Evolutionary conservation across 2,329 filamentous ascomycete species (phyloP), one percentile per base, ranked within the genome.

Genomic region (Elsinoe arachidis): DNA sequence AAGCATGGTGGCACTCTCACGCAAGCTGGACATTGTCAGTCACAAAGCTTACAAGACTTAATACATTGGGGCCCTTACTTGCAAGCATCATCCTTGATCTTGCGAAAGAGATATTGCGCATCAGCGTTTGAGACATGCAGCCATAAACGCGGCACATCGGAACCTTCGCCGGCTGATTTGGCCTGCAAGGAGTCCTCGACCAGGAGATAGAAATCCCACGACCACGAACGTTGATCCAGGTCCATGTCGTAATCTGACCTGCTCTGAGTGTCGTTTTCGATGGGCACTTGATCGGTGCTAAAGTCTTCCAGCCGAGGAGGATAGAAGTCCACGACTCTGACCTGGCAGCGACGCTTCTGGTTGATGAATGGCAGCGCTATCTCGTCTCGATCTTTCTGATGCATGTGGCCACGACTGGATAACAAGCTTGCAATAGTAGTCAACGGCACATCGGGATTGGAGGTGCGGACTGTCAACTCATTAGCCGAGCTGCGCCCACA

Each of bases 121-220:
- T 79, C 74, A 4, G 69, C 58, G 57, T 79, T 85, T 55, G 84
- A 79, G 1, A 96, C 85, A 5, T 87, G 74, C 2, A 87, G 79
- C 77, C 86, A 89, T 54, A 91, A 67, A 26, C 76, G 75, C 5
- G 78, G 67, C 12, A 74, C 78, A 12, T 69, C 64, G 34, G 68
- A 64, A n/a, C 66, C 63, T 57, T 67, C 65, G 17, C 14, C 26
- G 65, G 62, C 1, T 60, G 58, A 34, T 44, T 19, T 64, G 43
- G 64, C 68, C 3, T 73, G 67, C 33, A 73, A 69, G 0, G 80
- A 83, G 62, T 91, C 88, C 70, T 95, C 87, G 1, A 96, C 80
- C 11, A 87, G 77, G 21, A 97, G 77, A 19, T 81, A 82, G 70
- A 96, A 96, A 12, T 81, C 80, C 91, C 91, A 96, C 69, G 93